Base-by-base conservation (phyloP, 2,329 filamentous ascomycete genomes). In the Colletotrichum gigasporum region DNA sequence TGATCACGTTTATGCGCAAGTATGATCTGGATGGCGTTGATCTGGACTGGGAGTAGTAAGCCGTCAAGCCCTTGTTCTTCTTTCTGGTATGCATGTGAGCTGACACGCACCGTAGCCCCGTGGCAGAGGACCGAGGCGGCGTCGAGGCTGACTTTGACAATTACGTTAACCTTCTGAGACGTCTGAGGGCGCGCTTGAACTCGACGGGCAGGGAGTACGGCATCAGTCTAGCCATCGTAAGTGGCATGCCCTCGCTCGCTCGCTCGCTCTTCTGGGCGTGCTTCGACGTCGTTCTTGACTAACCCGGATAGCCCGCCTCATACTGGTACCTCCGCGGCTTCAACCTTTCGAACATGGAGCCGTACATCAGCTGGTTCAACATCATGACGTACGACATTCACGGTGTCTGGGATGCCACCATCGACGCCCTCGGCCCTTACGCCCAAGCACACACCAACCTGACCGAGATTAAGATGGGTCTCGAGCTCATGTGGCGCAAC, bases 401-500 rank as follows among this genome's bases (percentile, higher is more conserved):
- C 58, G 82, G 81, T 3, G 53, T 70, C 1, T 83, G 80, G 80
- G 79, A 83, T 55, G 16, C 22, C 3, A 48, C 53, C 2, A 58
- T 66, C 34, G 47, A 67, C 10, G 76, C 28, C 3, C 69, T 70
- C 11, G 80, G 80, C 1, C 42, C 72, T 0, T 71, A 71, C 11
- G 69, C 78, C 4, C 64, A 73, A 12, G 69, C 74, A 0, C 83
- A 85, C 61, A 83, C 82, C 1, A 83, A 85, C 65, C 57, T 84
- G 2, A 82, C 81, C 3, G 81, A 84, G 65, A 83, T 84, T 28
- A 67, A 82, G 1, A n/a, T 65, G 0, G 74, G 71, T 0, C 62
- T 84, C 0, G 76, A 84, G 2, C 78, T 85, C 0, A 69, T 87
- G 2, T 85, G 83, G 82, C 73, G 80, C 7, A 80, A 78, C 54